Conservation (phyloP, 1,139 yeast species). For the Kodamaea alishanica region DNA sequence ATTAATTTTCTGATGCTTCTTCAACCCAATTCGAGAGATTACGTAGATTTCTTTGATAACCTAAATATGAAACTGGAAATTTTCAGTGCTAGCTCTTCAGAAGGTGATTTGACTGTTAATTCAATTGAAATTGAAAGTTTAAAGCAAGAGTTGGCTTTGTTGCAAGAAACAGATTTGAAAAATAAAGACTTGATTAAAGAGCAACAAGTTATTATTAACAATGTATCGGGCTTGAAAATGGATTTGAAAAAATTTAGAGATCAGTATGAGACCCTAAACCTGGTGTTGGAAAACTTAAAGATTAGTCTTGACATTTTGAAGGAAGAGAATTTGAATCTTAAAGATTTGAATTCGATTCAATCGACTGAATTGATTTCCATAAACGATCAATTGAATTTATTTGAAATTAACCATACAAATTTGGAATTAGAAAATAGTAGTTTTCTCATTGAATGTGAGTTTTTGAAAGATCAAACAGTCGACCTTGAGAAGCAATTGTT, state of each 20-base stretch:
- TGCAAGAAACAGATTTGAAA: conserved; percentile 7
- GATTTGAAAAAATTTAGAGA: conserved; percentile 15
- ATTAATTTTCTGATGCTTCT: too few species aligned
- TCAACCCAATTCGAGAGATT: too few species aligned
- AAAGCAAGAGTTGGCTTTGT: conserved; percentile 2
- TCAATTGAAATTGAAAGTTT: conserved; percentile 1
- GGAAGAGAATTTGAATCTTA: conserved; percentile 11
- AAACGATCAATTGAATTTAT: conserved; percentile 11
- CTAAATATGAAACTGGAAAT: too few species aligned
- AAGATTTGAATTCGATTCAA: conserved; percentile 11
- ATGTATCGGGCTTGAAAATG: conserved; percentile 13
- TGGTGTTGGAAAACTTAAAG: conserved; percentile 13
- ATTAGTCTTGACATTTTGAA: conserved; percentile 7
- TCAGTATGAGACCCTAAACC: conserved; percentile 13
- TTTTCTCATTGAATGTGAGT: conserved; percentile 4
- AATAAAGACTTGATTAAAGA: conserved; percentile 7
- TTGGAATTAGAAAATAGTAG: conserved; percentile 9
- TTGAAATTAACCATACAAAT: conserved; percentile 10
- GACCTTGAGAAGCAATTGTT: conserved; percentile 8
- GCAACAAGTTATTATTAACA: conserved; percentile 12
- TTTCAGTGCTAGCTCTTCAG: too few species aligned
- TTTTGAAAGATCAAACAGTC: conserved; percentile 4
- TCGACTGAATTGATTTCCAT: conserved; percentile 9
- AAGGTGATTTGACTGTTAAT: conserved; percentile 5
- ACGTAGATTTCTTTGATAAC: too few species aligned